Evolutionary conservation across 805 yeast species (phyloP).

Genomic region (Komagataella kurtzmanii): DNA sequence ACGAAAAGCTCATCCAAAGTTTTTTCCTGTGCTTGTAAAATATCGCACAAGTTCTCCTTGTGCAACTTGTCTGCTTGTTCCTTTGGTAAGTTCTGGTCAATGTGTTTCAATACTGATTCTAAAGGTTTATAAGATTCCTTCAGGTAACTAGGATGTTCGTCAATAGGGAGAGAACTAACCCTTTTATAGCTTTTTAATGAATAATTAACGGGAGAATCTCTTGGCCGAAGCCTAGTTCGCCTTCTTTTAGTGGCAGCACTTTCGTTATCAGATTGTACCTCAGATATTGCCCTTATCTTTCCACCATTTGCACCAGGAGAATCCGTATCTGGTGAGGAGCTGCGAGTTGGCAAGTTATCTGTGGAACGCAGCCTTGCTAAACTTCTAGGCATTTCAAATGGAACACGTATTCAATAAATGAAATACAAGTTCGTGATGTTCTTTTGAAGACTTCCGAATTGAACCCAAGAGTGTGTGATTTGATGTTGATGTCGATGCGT

Average conservation of each 20-base stretch:
- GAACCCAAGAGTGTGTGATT: not conserved
- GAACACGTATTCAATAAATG: not conserved
- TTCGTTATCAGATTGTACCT: not conserved
- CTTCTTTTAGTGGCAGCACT: not conserved
- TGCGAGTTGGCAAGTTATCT: slow-evolving; percentile 1
- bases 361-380: not conserved
- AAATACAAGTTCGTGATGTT: not conserved
- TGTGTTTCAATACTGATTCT: not conserved
- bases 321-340: not conserved
- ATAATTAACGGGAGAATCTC: not conserved
- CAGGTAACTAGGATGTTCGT: not conserved
- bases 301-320: not conserved
- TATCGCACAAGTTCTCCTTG: slow-evolving; percentile 24
- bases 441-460: not conserved
- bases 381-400: not conserved
- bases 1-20: slow-evolving; percentile 52
- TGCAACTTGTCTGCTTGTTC: not conserved
- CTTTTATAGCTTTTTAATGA: not conserved
- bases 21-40: slow-evolving; percentile 31
- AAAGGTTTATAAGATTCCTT: not conserved
- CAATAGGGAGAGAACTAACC: not conserved
- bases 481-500: not conserved
- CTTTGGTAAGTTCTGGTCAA: not conserved
- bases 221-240: not conserved
- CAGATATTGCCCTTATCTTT: not conserved